These are phyloP conservation scores for Aspergillus glaucus DNA, from an alignment of 2,329 filamentous ascomycete genomes.

Conservation along the genomic window DNA sequence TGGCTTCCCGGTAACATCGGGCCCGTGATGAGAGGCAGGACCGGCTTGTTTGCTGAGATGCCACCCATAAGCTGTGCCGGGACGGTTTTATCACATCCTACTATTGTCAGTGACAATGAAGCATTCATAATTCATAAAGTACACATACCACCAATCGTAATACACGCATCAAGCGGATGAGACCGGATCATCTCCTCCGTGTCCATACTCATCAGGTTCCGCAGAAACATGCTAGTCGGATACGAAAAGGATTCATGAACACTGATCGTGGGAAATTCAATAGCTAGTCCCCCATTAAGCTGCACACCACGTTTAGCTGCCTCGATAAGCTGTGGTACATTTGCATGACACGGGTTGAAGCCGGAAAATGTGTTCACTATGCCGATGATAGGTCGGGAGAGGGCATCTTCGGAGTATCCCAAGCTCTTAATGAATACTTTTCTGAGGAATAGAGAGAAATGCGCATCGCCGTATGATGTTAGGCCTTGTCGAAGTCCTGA, in stretches of 20 bases:
- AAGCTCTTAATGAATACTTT: conserved; percentile 74
- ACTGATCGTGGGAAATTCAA: conserved; percentile 70
- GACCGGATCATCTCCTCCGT: conserved; percentile 72
- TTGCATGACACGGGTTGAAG: conserved; percentile 70
- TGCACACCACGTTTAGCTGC: conserved; percentile 64
- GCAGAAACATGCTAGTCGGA: conserved; percentile 68
- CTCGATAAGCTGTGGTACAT: conserved; percentile 64
- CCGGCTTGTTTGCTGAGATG: conserved; percentile 66
- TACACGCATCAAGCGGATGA: conserved; percentile 62
- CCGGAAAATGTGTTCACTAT: conserved; percentile 67
- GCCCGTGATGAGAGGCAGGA: conserved; percentile 62
- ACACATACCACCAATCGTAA: conserved; percentile 58
- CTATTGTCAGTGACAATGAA: not conserved
- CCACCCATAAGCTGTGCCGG: conserved; percentile 71
- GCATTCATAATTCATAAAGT: too few relatives aligned
- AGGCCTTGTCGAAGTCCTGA: conserved; percentile 59
- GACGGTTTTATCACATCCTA: conserved; percentile 68
- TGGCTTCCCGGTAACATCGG: conserved; percentile 71
- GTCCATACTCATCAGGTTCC: conserved; percentile 74
- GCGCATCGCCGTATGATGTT: conserved; percentile 64
- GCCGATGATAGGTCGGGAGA: conserved; percentile 65
- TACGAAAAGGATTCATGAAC: conserved; percentile 63
- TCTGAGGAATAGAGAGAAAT: conserved; percentile 68
- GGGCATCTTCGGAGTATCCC: conserved; percentile 65
- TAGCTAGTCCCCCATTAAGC: conserved; percentile 59